phyloP scores from a whole-genome alignment of 2,329 filamentous ascomycete species.

The Dothideomycetidae sp. region DNA sequence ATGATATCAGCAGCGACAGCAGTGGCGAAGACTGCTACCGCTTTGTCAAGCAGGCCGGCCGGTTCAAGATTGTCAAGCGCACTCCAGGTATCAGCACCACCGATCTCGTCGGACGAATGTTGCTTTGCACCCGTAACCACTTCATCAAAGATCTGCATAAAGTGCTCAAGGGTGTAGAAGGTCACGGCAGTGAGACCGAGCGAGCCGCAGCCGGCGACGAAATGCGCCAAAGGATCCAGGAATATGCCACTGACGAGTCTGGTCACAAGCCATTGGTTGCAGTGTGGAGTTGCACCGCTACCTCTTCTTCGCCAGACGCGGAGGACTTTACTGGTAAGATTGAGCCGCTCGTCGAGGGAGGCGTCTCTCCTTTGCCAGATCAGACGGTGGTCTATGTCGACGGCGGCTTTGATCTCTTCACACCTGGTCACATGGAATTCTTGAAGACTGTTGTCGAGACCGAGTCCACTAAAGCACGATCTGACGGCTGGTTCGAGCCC shows the following conservation, averaged over 20 bases:
- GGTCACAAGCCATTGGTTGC: conserved; percentile 65
- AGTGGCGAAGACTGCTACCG: conserved; percentile 93
- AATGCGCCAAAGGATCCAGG: conserved; percentile 62
- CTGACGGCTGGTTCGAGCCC: conserved; percentile 60
- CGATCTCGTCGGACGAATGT: conserved; percentile 94
- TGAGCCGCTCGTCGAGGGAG: conserved; percentile 52
- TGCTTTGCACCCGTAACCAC: conserved; percentile 86
- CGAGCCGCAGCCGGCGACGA: conserved; percentile 46
- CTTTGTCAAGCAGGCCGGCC: conserved; percentile 83
- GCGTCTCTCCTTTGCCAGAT: conserved; percentile 55
- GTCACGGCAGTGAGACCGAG: conserved; percentile 55
- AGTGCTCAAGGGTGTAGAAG: conserved; percentile 55
- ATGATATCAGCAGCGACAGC: conserved; percentile 92
- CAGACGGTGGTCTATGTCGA: conserved; percentile 91
- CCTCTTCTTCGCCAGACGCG: conserved; percentile 29
- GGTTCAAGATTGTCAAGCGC: conserved; percentile 93
- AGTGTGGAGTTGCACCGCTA: conserved; percentile 62
- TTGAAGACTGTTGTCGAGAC: conserved; percentile 59
- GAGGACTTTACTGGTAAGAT: conserved; percentile 9
- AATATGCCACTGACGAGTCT: conserved; percentile 79
- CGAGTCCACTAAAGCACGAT: conserved; percentile 54
- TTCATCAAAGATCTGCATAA: conserved; percentile 58
- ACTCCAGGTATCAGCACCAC: conserved; percentile 96
- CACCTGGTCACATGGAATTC: conserved; percentile 93
- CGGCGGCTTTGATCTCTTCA: conserved; percentile 92